Base-by-base conservation (phyloP, 2,329 filamentous ascomycete species). In the Grosmannia huntii region DNA sequence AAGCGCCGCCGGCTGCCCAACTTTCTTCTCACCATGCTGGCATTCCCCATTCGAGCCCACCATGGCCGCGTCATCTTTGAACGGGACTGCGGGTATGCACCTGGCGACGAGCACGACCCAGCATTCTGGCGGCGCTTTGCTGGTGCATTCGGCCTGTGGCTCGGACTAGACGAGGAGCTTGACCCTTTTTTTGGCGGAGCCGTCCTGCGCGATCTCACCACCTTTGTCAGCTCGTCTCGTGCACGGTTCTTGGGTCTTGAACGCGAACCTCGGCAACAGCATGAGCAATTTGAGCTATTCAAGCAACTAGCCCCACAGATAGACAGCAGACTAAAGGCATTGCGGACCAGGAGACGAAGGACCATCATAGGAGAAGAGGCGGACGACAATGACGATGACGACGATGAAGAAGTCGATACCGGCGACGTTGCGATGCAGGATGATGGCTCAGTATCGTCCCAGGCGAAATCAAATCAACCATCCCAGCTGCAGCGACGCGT, bases 121-220 rank as follows among this genome's bases (percentile, higher is more conserved):
- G 55, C n/a, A 2, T 60, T 60, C n/a, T 57, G 58, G 58, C 21
- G 21, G 5, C 46, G 44, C 3, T 57, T 55, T 55, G 55, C 55
- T 11, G 44, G 0, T 0, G 52, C 50, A 4, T 55, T 60, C 28
- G 23, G 31, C 5, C 28, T 33, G 33, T 59, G 53, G 57, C 27
- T 59, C n/a, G 53, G 57, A 14, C 33, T 56, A 6, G 46, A 50
- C 46, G 23, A 27, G 46, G 21, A 11, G 5, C 27, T 21, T 16
- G 46, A 41, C 27, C 28, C 14, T 2, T 36, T 58, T 14, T 28
- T 28, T 12, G 52, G 31, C 23, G 57, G 51, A 12, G 14, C 6
- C 7, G 2, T 55, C 10, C n/a, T 58, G 31, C 52, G 46, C n/a
- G 27, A 41, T 2, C 44, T 58, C 14, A 23, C 54, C 9, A 25